A percentile compares a stretch with the other conserved stretches of the same genome.
phyloP scores from a whole-genome alignment of 768 basidiomycete genomes.

The Macrolepiota fuliginosa region DNA sequence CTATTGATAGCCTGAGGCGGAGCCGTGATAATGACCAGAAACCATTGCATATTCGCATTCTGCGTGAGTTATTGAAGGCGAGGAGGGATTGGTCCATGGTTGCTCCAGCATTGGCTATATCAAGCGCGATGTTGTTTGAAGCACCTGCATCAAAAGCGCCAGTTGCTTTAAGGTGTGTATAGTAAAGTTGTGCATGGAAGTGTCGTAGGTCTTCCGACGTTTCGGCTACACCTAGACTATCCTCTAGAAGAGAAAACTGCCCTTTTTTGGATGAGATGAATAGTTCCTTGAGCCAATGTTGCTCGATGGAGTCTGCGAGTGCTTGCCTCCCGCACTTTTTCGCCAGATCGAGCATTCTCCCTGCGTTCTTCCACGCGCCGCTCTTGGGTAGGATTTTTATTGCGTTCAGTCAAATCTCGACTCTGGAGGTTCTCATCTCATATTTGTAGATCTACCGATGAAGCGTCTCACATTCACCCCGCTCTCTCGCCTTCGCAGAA shows the following conservation, averaged over 20 bases:
- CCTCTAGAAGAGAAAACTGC: neutral
- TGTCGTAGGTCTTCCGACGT: neutral
- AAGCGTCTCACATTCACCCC: no score
- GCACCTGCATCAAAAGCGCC: neutral
- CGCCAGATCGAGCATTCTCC: neutral
- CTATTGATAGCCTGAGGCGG: neutral
- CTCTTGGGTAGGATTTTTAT: neutral
- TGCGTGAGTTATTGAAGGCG: neutral
- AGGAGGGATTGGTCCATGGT: no score
- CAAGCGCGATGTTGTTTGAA: neutral
- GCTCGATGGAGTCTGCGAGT: neutral
- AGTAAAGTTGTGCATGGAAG: neutral
- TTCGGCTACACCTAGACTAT: neutral
- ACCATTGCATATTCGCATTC: neutral
- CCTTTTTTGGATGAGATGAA: neutral
- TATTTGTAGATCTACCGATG: no score
- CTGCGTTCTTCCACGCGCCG: neutral
- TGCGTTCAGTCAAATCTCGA: no score
- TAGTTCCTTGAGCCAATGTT: neutral
- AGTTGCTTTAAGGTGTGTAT: neutral
- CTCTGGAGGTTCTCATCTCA: no score
- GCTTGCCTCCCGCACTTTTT: neutral
- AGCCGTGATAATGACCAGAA: conserved; percentile 1
- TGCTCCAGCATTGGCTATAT: neutral
- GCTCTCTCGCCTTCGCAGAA: no score